Percentiles rank a stretch among this genome's conserved stretches.
Conservation (phyloP, 2,329 filamentous ascomycete genomes). For the Aureobasidium sp. region DNA sequence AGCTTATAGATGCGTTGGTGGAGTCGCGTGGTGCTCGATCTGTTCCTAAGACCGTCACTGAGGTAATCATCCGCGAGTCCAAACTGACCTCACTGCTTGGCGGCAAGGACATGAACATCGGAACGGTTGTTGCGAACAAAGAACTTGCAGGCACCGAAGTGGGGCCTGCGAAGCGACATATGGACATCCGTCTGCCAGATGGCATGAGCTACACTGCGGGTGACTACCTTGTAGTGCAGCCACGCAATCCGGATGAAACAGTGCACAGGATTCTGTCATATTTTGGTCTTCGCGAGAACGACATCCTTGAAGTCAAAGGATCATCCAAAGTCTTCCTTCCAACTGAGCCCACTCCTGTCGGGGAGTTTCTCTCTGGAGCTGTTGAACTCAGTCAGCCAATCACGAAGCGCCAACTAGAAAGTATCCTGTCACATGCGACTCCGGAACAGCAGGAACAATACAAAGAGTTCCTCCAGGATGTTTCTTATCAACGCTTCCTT, state of each 20-base stretch:
- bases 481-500: constrained; percentile 22
- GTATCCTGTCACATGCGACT: neutral
- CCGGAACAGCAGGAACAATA: constrained; percentile 31
- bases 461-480: constrained; percentile 34
- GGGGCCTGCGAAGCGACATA: constrained; percentile 48
- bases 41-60: neutral
- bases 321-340: constrained; percentile 28
- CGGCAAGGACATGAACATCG: constrained; percentile 55
- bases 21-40: constrained; percentile 37
- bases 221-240: constrained; percentile 59
- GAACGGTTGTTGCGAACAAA: constrained; percentile 49
- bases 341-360: constrained; percentile 22
- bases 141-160: constrained; percentile 42
- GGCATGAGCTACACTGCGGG: constrained; percentile 57
- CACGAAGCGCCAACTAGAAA: constrained; percentile 29
- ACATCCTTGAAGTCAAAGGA: constrained; percentile 48
- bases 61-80: neutral
- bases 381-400: constrained; percentile 63
- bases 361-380: constrained; percentile 56
- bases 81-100: neutral
- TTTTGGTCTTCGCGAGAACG: constrained; percentile 48
- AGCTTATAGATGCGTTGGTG: constrained; percentile 23
- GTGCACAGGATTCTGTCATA: constrained; percentile 44
- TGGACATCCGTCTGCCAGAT: constrained; percentile 35
- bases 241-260: constrained; percentile 55